phyloP scores from a whole-genome alignment of 306 rosid genomes.

The Vigna mungo region DNA sequence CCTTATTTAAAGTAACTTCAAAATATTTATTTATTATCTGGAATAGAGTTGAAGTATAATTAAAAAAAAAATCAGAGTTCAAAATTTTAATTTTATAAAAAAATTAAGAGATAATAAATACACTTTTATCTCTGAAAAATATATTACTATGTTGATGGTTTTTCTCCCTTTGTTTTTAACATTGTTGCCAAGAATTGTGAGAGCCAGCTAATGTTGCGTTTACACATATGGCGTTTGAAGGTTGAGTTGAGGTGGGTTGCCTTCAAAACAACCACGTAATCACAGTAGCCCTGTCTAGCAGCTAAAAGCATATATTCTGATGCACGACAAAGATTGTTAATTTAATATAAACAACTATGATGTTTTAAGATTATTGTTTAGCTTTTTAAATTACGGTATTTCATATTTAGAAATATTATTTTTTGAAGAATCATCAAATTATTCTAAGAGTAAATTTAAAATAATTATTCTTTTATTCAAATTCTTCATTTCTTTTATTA shows the following conservation, averaged over 20 bases:
- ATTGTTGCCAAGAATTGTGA: conserved; percentile 37
- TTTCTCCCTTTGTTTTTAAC: conserved; percentile 27
- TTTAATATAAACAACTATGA: neutral
- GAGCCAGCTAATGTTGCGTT: conserved; percentile 47
- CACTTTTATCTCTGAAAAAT: too few relatives aligned
- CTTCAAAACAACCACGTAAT: conserved; percentile 24
- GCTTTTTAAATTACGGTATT: neutral
- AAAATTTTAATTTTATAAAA: too few relatives aligned
- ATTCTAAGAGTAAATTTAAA: too few relatives aligned
- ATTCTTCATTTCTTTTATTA: too few relatives aligned
- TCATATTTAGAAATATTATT: neutral
- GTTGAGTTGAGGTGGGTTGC: conserved; percentile 32
- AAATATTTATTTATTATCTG: too few relatives aligned
- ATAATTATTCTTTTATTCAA: too few relatives aligned
- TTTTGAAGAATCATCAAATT: neutral
- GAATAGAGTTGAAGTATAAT: too few relatives aligned
- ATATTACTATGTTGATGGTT: conserved; percentile 36
- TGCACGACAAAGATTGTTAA: neutral
- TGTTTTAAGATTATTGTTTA: neutral
- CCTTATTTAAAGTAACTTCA: too few relatives aligned
- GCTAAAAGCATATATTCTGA: conserved; percentile 26
- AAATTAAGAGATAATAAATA: too few relatives aligned
- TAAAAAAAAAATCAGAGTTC: too few relatives aligned
- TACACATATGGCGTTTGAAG: conserved; percentile 45
- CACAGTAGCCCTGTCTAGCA: conserved; percentile 18